Evolutionary conservation across 2,329 filamentous ascomycete species (phyloP).

Genomic region (Claviceps quebecensis): DNA sequence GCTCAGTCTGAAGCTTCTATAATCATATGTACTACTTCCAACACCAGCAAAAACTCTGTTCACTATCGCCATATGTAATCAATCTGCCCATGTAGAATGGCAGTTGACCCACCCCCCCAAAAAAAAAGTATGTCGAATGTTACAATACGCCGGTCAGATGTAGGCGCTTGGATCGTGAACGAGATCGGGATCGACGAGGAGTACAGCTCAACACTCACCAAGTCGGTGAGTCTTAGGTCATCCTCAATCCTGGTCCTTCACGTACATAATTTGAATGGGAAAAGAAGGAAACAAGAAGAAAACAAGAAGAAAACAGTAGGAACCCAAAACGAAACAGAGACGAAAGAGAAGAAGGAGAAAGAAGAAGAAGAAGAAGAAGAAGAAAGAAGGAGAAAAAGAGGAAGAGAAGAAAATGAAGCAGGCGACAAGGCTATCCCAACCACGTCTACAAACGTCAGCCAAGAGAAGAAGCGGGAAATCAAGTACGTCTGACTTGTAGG

Average conservation of each 20-base stretch:
- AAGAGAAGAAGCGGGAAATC: slow-evolving; percentile 7
- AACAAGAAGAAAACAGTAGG: slow-evolving; percentile 3
- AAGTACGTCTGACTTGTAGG: slow-evolving; percentile 8
- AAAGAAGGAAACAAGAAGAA: background rate
- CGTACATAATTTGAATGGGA: background rate
- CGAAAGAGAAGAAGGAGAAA: background rate
- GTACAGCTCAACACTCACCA: background rate
- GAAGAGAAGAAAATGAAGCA: background rate
- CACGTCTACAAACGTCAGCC: slow-evolving; percentile 9
- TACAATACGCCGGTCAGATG: background rate
- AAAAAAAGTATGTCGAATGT: background rate
- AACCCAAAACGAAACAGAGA: slow-evolving; percentile 2
- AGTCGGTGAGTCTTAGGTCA: slow-evolving; percentile 8
- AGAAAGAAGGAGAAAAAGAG: background rate
- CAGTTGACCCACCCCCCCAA: background rate
- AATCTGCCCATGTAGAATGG: background rate
- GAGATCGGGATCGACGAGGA: background rate
- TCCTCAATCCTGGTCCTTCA: slow-evolving; percentile 8
- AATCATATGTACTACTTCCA: background rate
- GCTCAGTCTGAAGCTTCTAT: background rate
- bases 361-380: background rate
- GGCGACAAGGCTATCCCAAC: background rate
- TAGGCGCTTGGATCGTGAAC: slow-evolving; percentile 1
- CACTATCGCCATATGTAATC: background rate
- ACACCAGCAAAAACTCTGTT: background rate